Conservation (phyloP, 768 basidiomycete genomes). For the Calocybe indica region DNA sequence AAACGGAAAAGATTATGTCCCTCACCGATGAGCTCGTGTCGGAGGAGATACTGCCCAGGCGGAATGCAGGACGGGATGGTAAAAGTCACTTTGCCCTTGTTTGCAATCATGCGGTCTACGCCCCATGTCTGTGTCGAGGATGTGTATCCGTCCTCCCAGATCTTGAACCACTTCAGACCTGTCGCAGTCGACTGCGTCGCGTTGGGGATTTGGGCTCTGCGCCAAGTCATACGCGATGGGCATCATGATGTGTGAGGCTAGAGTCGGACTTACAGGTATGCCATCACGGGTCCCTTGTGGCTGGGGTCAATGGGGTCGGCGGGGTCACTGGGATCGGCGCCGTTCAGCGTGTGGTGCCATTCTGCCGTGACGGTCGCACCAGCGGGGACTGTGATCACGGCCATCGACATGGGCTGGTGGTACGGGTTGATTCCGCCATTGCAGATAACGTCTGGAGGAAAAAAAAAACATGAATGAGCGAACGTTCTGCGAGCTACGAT, state of each 20-base stretch:
- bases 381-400: conserved; percentile 43
- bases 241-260: not conserved
- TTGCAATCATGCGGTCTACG: conserved; percentile 38
- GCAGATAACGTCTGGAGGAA: conserved; percentile 37
- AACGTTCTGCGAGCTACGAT: not conserved
- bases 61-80: conserved; percentile 38
- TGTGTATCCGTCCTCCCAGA: conserved; percentile 38
- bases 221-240: not conserved
- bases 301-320: conserved; percentile 43
- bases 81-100: conserved; percentile 47
- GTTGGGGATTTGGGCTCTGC: conserved; percentile 37
- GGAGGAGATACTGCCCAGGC: conserved; percentile 41
- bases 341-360: conserved; percentile 42
- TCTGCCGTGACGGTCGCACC: conserved; percentile 48
- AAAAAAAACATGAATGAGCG: not conserved
- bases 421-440: conserved; percentile 57
- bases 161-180: conserved; percentile 51
- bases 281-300: conserved; percentile 48
- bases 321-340: conserved; percentile 33
- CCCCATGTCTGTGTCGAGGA: conserved; percentile 32
- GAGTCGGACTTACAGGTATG: conserved; percentile 37
- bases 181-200: conserved; percentile 42
- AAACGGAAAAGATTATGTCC: not conserved
- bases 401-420: conserved; percentile 36
- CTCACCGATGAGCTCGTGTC: conserved; percentile 46